A percentile compares a stretch with the other conserved stretches of the same genome.
phyloP scores from a whole-genome alignment of 2,329 filamentous ascomycete genomes.

The Lasiodiplodia citricola region DNA sequence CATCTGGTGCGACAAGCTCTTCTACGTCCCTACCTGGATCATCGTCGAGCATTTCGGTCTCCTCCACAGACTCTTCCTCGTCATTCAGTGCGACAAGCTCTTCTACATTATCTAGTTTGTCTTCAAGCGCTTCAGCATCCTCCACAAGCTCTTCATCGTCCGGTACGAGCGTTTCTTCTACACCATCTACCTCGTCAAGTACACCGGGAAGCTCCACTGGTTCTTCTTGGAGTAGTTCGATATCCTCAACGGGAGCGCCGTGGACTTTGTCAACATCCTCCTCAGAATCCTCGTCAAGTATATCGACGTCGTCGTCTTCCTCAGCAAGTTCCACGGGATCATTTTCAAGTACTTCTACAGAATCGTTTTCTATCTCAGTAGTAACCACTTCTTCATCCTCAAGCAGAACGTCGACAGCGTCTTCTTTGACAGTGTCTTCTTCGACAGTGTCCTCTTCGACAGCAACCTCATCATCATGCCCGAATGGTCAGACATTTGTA shows the following conservation, averaged over 20 bases:
- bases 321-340: background rate
- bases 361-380: background rate
- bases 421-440: background rate
- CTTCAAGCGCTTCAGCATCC: too few species aligned
- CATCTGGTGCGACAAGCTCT: too few species aligned
- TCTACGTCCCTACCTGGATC: too few species aligned
- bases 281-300: background rate
- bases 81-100: too few species aligned
- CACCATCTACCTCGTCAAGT: too few species aligned
- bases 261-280: background rate
- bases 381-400: background rate
- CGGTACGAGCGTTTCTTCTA: too few species aligned
- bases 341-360: background rate
- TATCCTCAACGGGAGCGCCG: background rate
- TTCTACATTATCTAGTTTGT: too few species aligned
- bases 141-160: too few species aligned
- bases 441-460: background rate
- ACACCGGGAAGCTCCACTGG: too few species aligned
- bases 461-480: background rate
- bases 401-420: background rate
- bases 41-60: too few species aligned
- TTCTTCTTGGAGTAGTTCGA: too few species aligned
- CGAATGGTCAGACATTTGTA: background rate
- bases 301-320: background rate
- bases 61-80: too few species aligned